These are phyloP conservation scores for Trametes sanguinea DNA, from an alignment of 768 basidiomycete genomes.

Conservation along the genomic window DNA sequence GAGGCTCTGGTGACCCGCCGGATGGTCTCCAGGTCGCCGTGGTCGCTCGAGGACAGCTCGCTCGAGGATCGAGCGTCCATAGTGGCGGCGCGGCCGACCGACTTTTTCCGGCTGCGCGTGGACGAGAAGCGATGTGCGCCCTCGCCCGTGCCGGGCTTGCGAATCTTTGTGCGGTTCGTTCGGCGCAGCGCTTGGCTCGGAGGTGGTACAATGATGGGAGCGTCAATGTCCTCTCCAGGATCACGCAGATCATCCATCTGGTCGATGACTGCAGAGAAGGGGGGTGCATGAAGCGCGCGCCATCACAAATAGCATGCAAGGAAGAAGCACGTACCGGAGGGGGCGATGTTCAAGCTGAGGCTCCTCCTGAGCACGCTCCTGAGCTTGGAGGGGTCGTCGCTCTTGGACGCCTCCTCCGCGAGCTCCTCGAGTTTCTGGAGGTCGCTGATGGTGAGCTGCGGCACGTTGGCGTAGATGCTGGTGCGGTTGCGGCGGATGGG, in stretches of 20 bases:
- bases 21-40: slow-evolving; percentile 43
- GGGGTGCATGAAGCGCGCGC: slow-evolving; percentile 8
- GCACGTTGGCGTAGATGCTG: slow-evolving; percentile 65
- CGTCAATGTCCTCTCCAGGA: slow-evolving; percentile 78
- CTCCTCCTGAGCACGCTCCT: slow-evolving; percentile 81
- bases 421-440: slow-evolving; percentile 93
- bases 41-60: slow-evolving; percentile 72
- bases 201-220: slow-evolving; percentile 87
- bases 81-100: slow-evolving; percentile 31
- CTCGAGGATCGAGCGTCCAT: slow-evolving; percentile 62
- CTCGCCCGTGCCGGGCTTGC: slow-evolving; percentile 80
- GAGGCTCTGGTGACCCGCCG: slow-evolving; percentile 30
- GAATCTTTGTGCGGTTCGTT: slow-evolving; percentile 92
- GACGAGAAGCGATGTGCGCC: slow-evolving; percentile 80
- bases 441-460: slow-evolving; percentile 90
- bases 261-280: slow-evolving; percentile 52
- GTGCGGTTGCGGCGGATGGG: slow-evolving; percentile 70
- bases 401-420: slow-evolving; percentile 85
- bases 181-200: slow-evolving; percentile 90
- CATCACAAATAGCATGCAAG: background rate
- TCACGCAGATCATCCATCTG: slow-evolving; percentile 68
- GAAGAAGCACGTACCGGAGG: slow-evolving; percentile 66
- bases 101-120: slow-evolving; percentile 44
- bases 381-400: slow-evolving; percentile 79
- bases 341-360: slow-evolving; percentile 83